A percentile compares a stretch with the other conserved stretches of the same genome.
Evolutionary conservation across 148 eudicot genomes (phyloP).

Genomic region (Tetragonia tetragonoides): DNA sequence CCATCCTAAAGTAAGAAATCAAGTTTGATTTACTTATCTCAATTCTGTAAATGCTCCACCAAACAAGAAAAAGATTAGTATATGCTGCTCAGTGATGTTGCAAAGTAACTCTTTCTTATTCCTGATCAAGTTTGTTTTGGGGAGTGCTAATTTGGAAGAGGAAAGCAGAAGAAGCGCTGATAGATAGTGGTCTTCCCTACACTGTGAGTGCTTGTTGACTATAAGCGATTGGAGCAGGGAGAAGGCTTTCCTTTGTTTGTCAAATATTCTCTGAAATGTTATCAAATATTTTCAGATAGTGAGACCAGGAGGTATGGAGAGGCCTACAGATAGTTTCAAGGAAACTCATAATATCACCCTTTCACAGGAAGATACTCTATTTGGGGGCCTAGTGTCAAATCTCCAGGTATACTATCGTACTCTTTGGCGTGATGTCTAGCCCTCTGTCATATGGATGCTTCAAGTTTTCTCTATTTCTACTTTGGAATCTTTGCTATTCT

Average conservation of each 20-base stretch:
- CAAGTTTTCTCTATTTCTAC: neutral
- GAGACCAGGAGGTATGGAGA: slow-evolving; percentile 97
- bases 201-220: slow-evolving; percentile 54
- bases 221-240: neutral
- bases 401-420: slow-evolving; percentile 58
- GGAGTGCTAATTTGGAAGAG: slow-evolving; percentile 91
- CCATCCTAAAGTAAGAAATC: slow-evolving; percentile 70
- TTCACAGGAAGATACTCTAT: slow-evolving; percentile 69
- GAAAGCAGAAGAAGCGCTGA: slow-evolving; percentile 86
- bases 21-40: neutral
- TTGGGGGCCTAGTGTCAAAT: slow-evolving; percentile 92
- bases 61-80: neutral
- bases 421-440: neutral
- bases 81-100: slow-evolving; percentile 3
- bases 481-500: neutral
- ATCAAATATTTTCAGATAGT: slow-evolving; percentile 57
- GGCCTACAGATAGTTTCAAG: slow-evolving; percentile 86
- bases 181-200: slow-evolving; percentile 89
- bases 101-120: slow-evolving; percentile 18
- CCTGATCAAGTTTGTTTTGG: slow-evolving; percentile 74
- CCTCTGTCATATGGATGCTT: slow-evolving; percentile 1
- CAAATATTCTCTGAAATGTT: neutral
- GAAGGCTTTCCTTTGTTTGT: neutral
- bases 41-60: neutral
- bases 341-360: slow-evolving; percentile 82